Base-by-base conservation (phyloP, 1,139 yeast species). In the Taphrina confusa region DNA sequence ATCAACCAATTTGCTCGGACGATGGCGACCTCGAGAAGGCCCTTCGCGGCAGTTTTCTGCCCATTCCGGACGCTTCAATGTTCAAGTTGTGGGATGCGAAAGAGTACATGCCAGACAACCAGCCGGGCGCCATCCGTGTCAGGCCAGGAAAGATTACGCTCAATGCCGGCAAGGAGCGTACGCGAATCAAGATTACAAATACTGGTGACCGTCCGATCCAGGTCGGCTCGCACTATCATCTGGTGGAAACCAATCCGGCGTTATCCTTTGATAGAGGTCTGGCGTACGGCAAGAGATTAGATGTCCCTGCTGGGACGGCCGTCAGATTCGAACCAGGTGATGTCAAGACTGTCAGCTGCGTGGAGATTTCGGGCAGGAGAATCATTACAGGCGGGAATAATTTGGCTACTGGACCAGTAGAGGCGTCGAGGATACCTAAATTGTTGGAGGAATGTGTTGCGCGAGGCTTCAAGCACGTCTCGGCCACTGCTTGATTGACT, bases 261-360 rank as follows among this genome's bases (percentile, higher is more conserved):
- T 36, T 61, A 27, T 34, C 47, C 12, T 45, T 61, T 30, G 62
- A 61, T 22, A 59, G 63, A 16, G 55, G 33, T n/a, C 37, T 44
- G 34, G 60, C 60, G 0, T 57, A 58, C 31, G 63, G 63, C 11
- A 40, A 49, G 22, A 33, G 63, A 8, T 45, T 61, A 25, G 63
- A 61, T 47, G 46, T 61, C 27, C 57, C 63, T 1, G 57, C 63
- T 1, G 63, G 63, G 6, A 61, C 63, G 4, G 63, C 63, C 20
- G 37, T 61, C 4, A 58, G 63, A 4, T 61, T 61, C 37, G 63
- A 61, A 42, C 63, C 63, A 5, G 63, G 63, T 8, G 63, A 47
- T 23, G 39, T 44, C 33, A 61, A 61, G 36, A 49, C 50, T 11
- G 63, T 61, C 23, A 22, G 23, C n/a, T 51, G 61, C 16, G 47